phyloP scores from a whole-genome alignment of 805 yeast species.

The Saccharomycopsis malanga region DNA sequence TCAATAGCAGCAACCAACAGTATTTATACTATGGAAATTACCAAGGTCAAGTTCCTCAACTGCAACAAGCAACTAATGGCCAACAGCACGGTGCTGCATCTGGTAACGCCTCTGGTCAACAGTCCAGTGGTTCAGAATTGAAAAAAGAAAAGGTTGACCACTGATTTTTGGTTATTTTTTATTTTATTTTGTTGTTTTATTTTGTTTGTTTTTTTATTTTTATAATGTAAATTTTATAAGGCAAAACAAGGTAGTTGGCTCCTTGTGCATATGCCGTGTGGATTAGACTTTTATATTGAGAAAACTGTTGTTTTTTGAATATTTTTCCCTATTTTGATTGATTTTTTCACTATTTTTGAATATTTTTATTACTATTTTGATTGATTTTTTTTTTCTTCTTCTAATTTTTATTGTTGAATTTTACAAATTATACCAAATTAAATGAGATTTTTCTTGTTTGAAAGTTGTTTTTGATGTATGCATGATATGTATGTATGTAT shows the following conservation, averaged over 20 bases:
- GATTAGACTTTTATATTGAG: no score
- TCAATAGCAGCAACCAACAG: conserved; percentile 7
- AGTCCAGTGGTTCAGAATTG: neutral
- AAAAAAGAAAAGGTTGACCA: neutral
- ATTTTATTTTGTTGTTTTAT: no score
- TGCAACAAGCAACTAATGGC: neutral
- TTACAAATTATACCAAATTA: neutral
- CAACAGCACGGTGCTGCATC: neutral
- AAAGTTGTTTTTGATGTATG: neutral
- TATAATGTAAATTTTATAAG: no score
- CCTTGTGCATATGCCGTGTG: no score
- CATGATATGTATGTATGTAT: no score
- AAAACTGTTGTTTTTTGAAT: no score
- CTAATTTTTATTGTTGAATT: neutral
- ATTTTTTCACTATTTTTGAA: no score
- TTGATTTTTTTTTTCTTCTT: no score
- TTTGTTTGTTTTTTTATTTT: no score
- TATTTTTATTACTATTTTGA: no score
- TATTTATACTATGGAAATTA: conserved; percentile 11
- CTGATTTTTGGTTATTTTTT: neutral
- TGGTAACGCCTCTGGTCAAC: neutral
- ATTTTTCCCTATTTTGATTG: no score
- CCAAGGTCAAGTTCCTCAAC: conserved; percentile 1
- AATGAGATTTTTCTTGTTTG: neutral
- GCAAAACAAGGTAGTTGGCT: no score